Conservation (phyloP, 257 asterid species). For the Leptodermis oblonga region DNA sequence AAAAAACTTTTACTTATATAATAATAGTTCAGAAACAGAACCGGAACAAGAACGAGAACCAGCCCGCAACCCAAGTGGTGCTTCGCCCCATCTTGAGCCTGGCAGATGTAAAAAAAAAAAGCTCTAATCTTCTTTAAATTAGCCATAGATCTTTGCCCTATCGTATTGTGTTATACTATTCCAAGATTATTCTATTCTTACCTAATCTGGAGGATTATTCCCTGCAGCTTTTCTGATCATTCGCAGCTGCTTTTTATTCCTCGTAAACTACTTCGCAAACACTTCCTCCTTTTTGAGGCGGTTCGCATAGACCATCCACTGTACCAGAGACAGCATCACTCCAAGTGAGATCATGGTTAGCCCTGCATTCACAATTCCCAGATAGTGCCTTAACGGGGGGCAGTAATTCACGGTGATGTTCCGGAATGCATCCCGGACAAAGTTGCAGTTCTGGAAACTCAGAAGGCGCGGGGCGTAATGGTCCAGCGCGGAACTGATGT, state of each 20-base stretch:
- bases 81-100: constrained; percentile 59
- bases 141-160: constrained; percentile 1
- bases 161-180: not conserved
- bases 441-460: constrained; percentile 79
- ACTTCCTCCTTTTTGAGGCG: constrained; percentile 99
- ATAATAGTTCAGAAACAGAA: no score
- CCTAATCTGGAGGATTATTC: constrained; percentile 40
- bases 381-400: constrained; percentile 65
- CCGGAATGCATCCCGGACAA: constrained; percentile 75
- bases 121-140: constrained; percentile 10
- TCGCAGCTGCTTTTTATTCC: constrained; percentile 52
- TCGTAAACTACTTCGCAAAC: constrained; percentile 65
- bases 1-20: no score
- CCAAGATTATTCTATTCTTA: constrained; percentile 5
- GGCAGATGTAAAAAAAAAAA: constrained; percentile 24
- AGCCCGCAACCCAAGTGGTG: constrained; percentile 41
- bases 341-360: constrained; percentile 77
- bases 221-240: constrained; percentile 27
- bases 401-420: constrained; percentile 68
- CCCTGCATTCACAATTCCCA: constrained; percentile 60
- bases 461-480: constrained; percentile 72
- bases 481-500: constrained; percentile 80
- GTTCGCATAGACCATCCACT: constrained; percentile 90
- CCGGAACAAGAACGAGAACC: no score
- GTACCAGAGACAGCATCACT: constrained; percentile 85